Evolutionary conservation across 257 asterid genomes (phyloP).

Genomic region (Nicotiana paniculata): DNA sequence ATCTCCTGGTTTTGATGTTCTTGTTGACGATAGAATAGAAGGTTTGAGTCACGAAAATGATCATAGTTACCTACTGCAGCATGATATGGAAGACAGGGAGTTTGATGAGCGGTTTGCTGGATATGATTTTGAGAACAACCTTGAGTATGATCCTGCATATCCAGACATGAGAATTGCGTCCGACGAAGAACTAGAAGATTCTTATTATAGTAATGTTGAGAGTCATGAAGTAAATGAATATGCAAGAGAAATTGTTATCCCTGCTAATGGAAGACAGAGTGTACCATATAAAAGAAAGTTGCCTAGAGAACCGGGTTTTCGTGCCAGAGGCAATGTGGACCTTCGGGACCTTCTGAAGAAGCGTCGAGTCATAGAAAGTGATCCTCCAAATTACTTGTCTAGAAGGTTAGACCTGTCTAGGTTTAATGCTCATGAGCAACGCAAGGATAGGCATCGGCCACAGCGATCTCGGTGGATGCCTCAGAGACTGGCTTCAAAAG

Average conservation of each 20-base stretch:
- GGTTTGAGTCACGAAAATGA: slow-evolving; percentile 23
- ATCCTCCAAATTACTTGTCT: slow-evolving; percentile 1
- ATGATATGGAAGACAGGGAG: slow-evolving; percentile 18
- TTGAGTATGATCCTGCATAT: slow-evolving; percentile 22
- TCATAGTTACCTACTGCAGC: slow-evolving; percentile 12
- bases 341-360: slow-evolving; percentile 26
- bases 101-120: slow-evolving; percentile 10
- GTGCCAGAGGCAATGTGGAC: slow-evolving; percentile 11
- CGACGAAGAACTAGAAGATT: slow-evolving; percentile 1
- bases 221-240: not conserved
- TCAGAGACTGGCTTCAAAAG: slow-evolving; percentile 25
- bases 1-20: slow-evolving; percentile 39
- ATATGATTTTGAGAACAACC: slow-evolving; percentile 20
- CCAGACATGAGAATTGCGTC: slow-evolving; percentile 12
- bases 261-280: slow-evolving; percentile 8
- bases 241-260: not conserved
- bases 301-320: slow-evolving; percentile 4
- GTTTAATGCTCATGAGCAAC: slow-evolving; percentile 6
- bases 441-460: slow-evolving; percentile 6
- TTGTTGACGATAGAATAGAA: slow-evolving; percentile 26
- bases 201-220: not conserved
- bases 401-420: slow-evolving; percentile 12
- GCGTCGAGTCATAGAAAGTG: slow-evolving; percentile 15
- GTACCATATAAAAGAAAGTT: slow-evolving; percentile 7
- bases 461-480: slow-evolving; percentile 7